These are phyloP conservation scores for Boletellus ananiceps DNA, from an alignment of 768 basidiomycete genomes.

Conservation along the genomic window DNA sequence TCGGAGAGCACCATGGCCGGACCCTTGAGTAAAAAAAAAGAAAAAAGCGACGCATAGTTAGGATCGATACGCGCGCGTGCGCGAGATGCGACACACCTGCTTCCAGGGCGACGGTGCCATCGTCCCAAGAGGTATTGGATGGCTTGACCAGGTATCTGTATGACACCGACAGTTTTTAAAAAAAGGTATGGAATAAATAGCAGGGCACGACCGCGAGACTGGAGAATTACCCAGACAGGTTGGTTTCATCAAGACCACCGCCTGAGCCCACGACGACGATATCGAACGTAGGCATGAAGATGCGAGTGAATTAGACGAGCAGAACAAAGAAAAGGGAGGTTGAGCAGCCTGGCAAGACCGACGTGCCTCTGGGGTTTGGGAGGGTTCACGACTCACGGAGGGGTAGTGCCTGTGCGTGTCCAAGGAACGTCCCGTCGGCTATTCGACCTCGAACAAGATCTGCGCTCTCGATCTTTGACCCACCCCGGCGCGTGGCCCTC, in stretches of 20 bases:
- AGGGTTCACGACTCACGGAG: neutral
- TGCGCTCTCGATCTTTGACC: neutral
- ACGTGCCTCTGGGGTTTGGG: too few relatives aligned
- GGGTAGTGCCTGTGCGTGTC: conserved; percentile 7
- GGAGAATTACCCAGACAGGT: conserved; percentile 72
- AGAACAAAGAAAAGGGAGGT: neutral
- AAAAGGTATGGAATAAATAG: neutral
- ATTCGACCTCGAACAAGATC: neutral
- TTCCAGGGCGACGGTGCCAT: conserved; percentile 81
- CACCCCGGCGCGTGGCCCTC: neutral
- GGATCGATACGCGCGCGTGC: neutral
- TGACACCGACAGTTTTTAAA: conserved; percentile 10
- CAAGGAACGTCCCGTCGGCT: conserved; percentile 24
- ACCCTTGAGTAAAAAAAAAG: conserved; percentile 47
- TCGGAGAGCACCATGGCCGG: conserved; percentile 75
- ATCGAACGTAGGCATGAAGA: conserved; percentile 53
- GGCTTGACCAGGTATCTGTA: conserved; percentile 87
- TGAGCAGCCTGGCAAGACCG: neutral
- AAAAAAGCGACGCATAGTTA: too few relatives aligned
- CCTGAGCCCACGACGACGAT: conserved; percentile 78
- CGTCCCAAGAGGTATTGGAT: conserved; percentile 58
- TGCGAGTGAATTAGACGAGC: too few relatives aligned
- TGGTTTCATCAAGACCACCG: conserved; percentile 87
- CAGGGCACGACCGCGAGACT: neutral
- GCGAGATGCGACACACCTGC: conserved; percentile 51